Percentiles rank a stretch among this genome's conserved stretches.
Evolutionary conservation across 345 rosid genomes (phyloP).

Genomic region (Eucalyptus albens): DNA sequence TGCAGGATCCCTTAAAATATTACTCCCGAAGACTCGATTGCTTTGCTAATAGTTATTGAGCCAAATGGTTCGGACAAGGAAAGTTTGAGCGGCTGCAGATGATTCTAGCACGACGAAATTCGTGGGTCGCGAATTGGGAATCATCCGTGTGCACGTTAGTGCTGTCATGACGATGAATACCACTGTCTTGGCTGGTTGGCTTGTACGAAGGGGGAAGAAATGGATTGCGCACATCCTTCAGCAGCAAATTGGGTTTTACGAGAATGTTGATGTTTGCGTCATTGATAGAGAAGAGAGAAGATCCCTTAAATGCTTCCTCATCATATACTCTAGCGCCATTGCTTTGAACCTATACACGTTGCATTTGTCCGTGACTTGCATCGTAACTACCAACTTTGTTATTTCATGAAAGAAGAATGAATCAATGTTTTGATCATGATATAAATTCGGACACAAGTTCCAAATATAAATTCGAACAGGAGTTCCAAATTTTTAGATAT

Average conservation of each 20-base stretch:
- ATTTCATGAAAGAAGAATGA: background rate
- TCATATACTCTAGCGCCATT: conserved; percentile 36
- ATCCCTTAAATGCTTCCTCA: conserved; percentile 55
- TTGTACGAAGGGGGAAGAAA: conserved; percentile 23
- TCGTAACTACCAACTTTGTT: background rate
- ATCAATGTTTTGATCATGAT: background rate
- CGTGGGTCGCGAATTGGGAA: conserved; percentile 35
- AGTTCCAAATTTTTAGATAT: background rate
- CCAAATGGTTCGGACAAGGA: conserved; percentile 5
- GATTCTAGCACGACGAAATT: conserved; percentile 35
- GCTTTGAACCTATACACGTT: conserved; percentile 48
- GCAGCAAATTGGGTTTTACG: conserved; percentile 2
- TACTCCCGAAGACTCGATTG: background rate
- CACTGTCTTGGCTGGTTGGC: conserved; percentile 31
- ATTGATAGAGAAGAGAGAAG: conserved; percentile 16
- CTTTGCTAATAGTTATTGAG: conserved; percentile 10
- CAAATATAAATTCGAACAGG: background rate
- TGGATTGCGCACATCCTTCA: conserved; percentile 31
- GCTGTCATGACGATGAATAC: conserved; percentile 17
- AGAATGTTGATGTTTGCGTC: background rate
- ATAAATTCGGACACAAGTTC: no score
- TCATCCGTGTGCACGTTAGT: conserved; percentile 24
- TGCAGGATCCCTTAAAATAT: background rate
- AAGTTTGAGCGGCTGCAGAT: conserved; percentile 20
- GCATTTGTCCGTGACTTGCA: conserved; percentile 17